Evolutionary conservation across 306 rosid genomes (phyloP).

Genomic region (Citrullus mucosospermus): DNA sequence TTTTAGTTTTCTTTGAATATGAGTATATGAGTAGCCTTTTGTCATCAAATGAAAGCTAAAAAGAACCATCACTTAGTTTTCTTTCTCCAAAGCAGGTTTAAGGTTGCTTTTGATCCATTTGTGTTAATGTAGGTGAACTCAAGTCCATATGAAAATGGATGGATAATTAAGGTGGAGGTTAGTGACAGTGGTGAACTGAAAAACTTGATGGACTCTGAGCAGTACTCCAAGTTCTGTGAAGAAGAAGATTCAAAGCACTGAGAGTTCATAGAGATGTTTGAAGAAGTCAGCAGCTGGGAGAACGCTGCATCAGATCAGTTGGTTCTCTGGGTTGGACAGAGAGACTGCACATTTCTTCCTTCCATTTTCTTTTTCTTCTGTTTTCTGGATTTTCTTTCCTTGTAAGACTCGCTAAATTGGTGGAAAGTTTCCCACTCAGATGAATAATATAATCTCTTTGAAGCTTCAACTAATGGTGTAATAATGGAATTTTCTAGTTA

Average conservation of each 20-base stretch:
- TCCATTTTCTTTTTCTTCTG: not conserved
- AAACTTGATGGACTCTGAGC: constrained; percentile 69
- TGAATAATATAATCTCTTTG: not conserved
- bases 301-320: constrained; percentile 1
- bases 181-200: constrained; percentile 42
- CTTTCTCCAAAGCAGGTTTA: not conserved
- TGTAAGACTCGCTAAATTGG: not conserved
- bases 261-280: constrained; percentile 2
- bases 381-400: not conserved
- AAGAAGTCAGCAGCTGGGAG: not conserved
- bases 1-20: not conserved
- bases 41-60: not conserved
- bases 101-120: not conserved
- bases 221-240: constrained; percentile 88
- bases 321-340: not conserved
- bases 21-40: not conserved
- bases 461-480: not conserved
- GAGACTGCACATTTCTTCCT: not conserved
- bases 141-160: constrained; percentile 76
- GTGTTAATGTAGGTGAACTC: constrained; percentile 42
- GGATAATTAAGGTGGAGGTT: constrained; percentile 76
- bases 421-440: not conserved
- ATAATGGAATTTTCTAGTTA: too few species aligned
- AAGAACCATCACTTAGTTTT: not conserved
- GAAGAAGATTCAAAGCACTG: constrained; percentile 80